These are phyloP conservation scores for Saraca asoca DNA, from an alignment of 331 rosid species.

Conservation along the genomic window DNA sequence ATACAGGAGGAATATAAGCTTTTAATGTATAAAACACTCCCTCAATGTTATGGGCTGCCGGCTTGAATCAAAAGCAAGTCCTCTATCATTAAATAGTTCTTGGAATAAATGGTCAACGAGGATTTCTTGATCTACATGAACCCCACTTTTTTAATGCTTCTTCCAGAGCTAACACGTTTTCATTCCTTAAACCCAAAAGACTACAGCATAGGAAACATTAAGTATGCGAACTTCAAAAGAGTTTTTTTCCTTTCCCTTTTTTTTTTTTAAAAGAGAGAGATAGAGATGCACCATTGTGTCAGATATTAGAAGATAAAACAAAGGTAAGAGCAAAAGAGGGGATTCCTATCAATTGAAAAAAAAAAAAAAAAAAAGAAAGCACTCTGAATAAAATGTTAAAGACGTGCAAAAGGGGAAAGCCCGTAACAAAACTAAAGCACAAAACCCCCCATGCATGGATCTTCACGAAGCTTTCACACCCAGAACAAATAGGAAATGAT, in stretches of 20 bases:
- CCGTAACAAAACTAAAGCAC: slow-evolving; percentile 18
- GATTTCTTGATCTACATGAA: not conserved
- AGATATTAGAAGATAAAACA: not conserved
- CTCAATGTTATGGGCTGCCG: not conserved
- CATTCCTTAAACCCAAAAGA: not conserved
- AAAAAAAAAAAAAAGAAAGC: not conserved
- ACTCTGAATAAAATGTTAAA: slow-evolving; percentile 9
- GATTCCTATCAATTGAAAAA: slow-evolving; percentile 16
- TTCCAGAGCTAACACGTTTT: not conserved
- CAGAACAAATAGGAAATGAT: slow-evolving; percentile 18
- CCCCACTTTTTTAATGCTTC: not conserved
- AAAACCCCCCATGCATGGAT: slow-evolving; percentile 48
- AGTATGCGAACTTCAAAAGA: not conserved
- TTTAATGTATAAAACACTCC: too few relatives aligned
- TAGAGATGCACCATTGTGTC: not conserved
- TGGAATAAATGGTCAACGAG: not conserved
- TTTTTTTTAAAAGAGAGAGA: too few relatives aligned
- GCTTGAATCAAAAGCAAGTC: slow-evolving; percentile 7
- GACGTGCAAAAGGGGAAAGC: not conserved
- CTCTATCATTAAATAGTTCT: not conserved
- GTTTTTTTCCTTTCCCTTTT: too few relatives aligned
- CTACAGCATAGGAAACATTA: not conserved
- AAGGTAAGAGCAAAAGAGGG: not conserved
- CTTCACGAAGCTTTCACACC: slow-evolving; percentile 31
- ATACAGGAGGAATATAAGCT: too few relatives aligned